Base-by-base conservation (phyloP, 192 early-diverging fungal genomes). In the Chytriomyces sp. region DNA sequence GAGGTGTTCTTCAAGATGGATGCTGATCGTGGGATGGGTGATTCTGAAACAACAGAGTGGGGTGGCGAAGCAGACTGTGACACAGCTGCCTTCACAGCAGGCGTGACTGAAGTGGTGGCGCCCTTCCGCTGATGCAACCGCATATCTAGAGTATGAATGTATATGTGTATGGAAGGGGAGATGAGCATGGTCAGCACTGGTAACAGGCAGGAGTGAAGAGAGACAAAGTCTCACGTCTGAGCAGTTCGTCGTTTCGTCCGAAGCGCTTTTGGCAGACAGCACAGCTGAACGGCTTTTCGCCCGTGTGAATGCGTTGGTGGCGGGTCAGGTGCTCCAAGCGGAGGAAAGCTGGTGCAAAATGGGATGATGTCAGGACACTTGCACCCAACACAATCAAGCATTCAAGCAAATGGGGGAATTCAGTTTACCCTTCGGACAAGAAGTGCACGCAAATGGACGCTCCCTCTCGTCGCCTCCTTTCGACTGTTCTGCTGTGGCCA, bases 261-360 rank as follows among this genome's bases (percentile, higher is more conserved):
- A 97, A 97, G 9, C 89, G 87, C 83, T 93, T 93, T 67, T 86
- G 88, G 72, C 96, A 97, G 23, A 91, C 85, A 0, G 86, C 84
- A 80, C 96, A 97, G 48, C 83, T 84, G 78, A 93, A 95, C 20
- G 96, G 96, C 72, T 92, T 93, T 71, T 91, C 90, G 45, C 94
- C 93, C 6, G 94, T 95, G 79, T 97, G 96, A 13, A 93, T 93
- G 65, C 94, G 91, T 67, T 92, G 86, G 74, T 97, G 94, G 61
- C 94, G 93, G 48, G 89, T 91, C 68, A 96, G 89, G 76, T 96
- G 94, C 79, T 96, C 94, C 23, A 91, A 84, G 23, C 95, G 90
- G 71, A 91, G 89, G 82, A 96, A 96, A 5, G 75, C 75, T 74
- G 46, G 13, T 43, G 63, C 11, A 13, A 20, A 57, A 20, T 57